Evolutionary conservation across 2,329 filamentous ascomycete species (phyloP).

Genomic region (Nannizzia gypsea): DNA sequence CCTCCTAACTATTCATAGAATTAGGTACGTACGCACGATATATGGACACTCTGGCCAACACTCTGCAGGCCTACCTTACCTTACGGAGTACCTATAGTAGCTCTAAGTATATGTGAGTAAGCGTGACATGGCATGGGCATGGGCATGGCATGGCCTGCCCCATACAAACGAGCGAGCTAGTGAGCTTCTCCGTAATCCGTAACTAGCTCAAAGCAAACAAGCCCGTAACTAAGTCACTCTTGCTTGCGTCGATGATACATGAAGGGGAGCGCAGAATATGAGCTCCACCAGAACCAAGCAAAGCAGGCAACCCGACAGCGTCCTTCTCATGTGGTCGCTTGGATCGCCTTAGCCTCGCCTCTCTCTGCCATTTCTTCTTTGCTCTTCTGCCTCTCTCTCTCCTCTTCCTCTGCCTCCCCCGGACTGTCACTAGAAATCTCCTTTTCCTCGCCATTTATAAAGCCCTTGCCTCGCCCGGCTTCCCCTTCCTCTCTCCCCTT

Average conservation of each 20-base stretch:
- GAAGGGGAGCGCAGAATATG: neutral
- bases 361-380: neutral
- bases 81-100: too few species aligned
- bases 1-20: neutral
- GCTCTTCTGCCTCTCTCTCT: neutral
- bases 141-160: neutral
- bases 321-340: constrained; percentile 2
- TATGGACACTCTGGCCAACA: too few species aligned
- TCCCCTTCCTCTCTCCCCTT: neutral
- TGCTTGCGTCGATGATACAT: neutral
- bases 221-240: neutral
- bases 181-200: neutral
- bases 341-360: constrained; percentile 5
- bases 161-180: neutral
- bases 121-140: too few species aligned
- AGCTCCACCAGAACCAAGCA: constrained; percentile 5
- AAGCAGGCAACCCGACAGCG: neutral
- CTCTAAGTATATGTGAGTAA: too few species aligned
- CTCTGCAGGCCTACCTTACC: neutral
- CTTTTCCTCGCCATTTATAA: neutral
- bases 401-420: neutral
- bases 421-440: neutral
- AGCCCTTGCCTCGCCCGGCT: neutral
- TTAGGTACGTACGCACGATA: neutral
- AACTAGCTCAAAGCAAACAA: neutral